Percentiles rank a stretch among this genome's conserved stretches.
These are phyloP conservation scores for Dipodascus albidus DNA, from an alignment of 805 yeast genomes.

Conservation along the genomic window DNA sequence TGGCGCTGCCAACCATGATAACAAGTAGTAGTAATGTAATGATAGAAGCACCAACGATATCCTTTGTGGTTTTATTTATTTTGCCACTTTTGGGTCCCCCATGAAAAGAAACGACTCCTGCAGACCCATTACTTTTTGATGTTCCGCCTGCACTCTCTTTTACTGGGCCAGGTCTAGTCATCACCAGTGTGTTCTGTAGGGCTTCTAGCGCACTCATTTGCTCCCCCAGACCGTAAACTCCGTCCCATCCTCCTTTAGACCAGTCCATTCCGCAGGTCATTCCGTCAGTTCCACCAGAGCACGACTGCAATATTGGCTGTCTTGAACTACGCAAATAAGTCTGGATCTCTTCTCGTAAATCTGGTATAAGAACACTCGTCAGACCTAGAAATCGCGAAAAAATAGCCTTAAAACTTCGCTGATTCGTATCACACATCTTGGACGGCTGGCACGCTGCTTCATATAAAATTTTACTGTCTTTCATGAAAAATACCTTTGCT, in stretches of 20 bases:
- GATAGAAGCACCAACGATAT: constrained; percentile 83
- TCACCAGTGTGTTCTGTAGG: constrained; percentile 31
- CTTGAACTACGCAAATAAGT: constrained; percentile 43
- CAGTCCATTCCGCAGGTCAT: constrained; percentile 84
- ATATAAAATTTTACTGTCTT: constrained; percentile 38
- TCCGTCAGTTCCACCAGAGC: constrained; percentile 81
- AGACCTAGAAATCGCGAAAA: constrained; percentile 62
- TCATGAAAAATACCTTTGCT: constrained; percentile 35
- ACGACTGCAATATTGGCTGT: constrained; percentile 64
- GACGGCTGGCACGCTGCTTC: constrained; percentile 76
- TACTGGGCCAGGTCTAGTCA: constrained; percentile 38
- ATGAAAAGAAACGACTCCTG: constrained; percentile 39
- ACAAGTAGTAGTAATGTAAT: constrained; percentile 65
- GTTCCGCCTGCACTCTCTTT: constrained; percentile 58
- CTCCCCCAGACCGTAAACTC: constrained; percentile 74
- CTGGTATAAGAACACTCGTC: constrained; percentile 63
- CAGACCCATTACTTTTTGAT: constrained; percentile 53
- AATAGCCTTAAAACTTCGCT: constrained; percentile 85
- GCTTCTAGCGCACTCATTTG: constrained; percentile 78
- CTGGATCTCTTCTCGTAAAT: constrained; percentile 26
- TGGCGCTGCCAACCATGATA: constrained; percentile 47
- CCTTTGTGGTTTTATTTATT: constrained; percentile 34
- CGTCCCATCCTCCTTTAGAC: constrained; percentile 59
- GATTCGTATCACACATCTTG: constrained; percentile 67
- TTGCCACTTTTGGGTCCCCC: constrained; percentile 6